Percentiles rank a stretch among this genome's conserved stretches.
These are phyloP conservation scores for Ganoderma lingzhi DNA, from an alignment of 1,284 basidiomycete genomes.

Conservation along the genomic window DNA sequence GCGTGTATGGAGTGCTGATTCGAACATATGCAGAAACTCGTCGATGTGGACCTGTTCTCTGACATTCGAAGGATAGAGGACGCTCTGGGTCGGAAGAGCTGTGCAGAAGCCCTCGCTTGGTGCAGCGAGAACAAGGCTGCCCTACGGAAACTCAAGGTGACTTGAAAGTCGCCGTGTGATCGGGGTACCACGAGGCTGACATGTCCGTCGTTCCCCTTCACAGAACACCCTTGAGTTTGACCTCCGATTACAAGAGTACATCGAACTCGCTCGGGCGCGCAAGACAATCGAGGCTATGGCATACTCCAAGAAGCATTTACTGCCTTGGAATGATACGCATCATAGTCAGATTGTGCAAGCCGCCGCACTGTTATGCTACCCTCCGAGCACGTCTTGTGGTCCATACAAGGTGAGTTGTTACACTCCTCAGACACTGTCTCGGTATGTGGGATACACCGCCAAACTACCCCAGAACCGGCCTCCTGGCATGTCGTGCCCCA, in stretches of 20 bases:
- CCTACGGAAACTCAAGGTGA: constrained; percentile 89
- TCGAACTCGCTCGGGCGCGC: constrained; percentile 85
- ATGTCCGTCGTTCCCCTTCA: neutral
- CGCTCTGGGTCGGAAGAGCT: constrained; percentile 79
- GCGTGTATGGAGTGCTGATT: neutral
- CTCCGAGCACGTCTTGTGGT: constrained; percentile 67
- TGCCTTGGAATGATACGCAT: constrained; percentile 86
- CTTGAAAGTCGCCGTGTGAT: neutral
- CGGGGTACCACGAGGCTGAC: neutral
- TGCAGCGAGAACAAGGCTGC: constrained; percentile 96
- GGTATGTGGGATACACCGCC: neutral
- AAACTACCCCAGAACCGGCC: neutral
- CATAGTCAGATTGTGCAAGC: constrained; percentile 80
- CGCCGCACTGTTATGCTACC: constrained; percentile 80
- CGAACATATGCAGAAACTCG: constrained; percentile 64
- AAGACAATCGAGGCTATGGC: constrained; percentile 82
- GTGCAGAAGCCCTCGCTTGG: constrained; percentile 91
- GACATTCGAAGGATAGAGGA: constrained; percentile 89
- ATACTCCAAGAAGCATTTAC: constrained; percentile 86
- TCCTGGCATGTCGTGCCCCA: neutral
- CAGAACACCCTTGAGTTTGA: constrained; percentile 97
- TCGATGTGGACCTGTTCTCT: constrained; percentile 92
- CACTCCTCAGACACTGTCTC: neutral
- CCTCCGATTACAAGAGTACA: constrained; percentile 94
- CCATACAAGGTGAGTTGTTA: constrained; percentile 68